Conservation (phyloP, 208 protist species). For the Acanthamoeba polyphaga region DNA sequence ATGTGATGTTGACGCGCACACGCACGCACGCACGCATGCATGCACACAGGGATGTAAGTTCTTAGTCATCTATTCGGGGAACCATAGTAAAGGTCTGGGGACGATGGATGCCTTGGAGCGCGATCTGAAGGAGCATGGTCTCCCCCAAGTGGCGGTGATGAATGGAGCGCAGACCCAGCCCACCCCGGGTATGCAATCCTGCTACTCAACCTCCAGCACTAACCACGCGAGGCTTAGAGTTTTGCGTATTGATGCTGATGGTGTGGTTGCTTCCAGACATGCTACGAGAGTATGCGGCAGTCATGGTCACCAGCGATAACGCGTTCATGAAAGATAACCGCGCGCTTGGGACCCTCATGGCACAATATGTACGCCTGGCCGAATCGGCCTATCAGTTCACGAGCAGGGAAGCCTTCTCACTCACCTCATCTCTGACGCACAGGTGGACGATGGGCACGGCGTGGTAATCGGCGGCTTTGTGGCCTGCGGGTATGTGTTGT, state of each 20-base stretch:
- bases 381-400: background rate
- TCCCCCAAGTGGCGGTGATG: background rate
- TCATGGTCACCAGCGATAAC: constrained; percentile 25
- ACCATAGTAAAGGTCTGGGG: no score
- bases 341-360: background rate
- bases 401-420: background rate
- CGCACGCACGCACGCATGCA: no score
- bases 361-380: background rate
- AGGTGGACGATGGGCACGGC: constrained; percentile 11
- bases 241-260: no score
- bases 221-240: background rate
- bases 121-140: background rate
- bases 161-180: background rate
- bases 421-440: background rate
- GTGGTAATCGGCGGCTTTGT: background rate
- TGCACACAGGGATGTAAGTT: background rate
- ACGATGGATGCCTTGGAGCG: background rate
- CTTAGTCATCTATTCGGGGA: background rate
- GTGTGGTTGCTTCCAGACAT: background rate
- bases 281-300: background rate
- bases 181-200: background rate
- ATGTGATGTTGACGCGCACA: background rate
- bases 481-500: background rate
- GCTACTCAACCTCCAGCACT: no score
- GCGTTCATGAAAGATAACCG: background rate